Percentiles rank a stretch among this genome's conserved stretches.
These are phyloP conservation scores for Euryodendron excelsum DNA, from an alignment of 148 eudicot species.

Conservation along the genomic window DNA sequence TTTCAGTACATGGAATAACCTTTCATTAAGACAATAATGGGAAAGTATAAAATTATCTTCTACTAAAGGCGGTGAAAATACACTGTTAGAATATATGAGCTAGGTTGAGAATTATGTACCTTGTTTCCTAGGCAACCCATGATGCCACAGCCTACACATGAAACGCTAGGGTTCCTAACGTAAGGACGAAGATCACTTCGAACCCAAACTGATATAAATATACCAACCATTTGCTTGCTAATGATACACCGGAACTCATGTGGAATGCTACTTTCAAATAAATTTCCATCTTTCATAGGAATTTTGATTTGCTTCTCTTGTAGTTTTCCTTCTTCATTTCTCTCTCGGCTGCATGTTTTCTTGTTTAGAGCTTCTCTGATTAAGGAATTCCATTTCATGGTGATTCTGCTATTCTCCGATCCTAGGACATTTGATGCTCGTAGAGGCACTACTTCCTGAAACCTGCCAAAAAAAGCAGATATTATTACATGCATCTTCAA, in stretches of 20 bases:
- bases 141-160: constrained; percentile 48
- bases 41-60: no score
- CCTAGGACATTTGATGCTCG: constrained; percentile 40
- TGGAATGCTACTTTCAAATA: not conserved
- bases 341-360: not conserved
- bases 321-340: constrained; percentile 7
- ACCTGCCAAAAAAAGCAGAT: constrained; percentile 18
- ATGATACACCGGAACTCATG: constrained; percentile 24
- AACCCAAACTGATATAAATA: constrained; percentile 41
- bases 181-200: constrained; percentile 28
- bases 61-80: no score
- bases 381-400: constrained; percentile 43
- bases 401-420: constrained; percentile 26
- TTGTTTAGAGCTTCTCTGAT: constrained; percentile 40
- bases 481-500: not conserved
- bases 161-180: constrained; percentile 30
- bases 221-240: constrained; percentile 48
- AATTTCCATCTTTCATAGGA: not conserved
- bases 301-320: not conserved
- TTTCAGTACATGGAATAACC: no score
- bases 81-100: not conserved
- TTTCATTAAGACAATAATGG: no score
- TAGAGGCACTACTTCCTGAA: constrained; percentile 55
- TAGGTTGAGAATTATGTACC: constrained; percentile 15
- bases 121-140: constrained; percentile 50